Conservation (phyloP, 345 rosid species). For the Melaleuca alternifolia region DNA sequence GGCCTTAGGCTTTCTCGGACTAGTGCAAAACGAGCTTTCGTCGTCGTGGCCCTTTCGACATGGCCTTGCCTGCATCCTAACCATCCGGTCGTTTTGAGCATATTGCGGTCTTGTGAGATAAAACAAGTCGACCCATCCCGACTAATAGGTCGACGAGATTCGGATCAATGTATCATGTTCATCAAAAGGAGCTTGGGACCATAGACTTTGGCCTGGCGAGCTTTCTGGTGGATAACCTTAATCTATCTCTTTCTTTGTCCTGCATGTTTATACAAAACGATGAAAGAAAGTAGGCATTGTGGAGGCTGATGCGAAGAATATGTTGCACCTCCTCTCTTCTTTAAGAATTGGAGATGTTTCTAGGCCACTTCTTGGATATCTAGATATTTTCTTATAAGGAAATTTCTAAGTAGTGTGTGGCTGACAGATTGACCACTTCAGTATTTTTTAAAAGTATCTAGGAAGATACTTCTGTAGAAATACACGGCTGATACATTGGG, state of each 20-base stretch:
- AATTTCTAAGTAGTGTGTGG: too few relatives aligned
- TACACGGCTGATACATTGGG: fast-evolving
- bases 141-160: not conserved
- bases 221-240: not conserved
- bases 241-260: not conserved
- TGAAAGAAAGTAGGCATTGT: not conserved
- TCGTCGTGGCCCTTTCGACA: not conserved
- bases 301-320: fast-evolving
- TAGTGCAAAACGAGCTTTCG: not conserved
- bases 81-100: too few relatives aligned
- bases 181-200: not conserved
- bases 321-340: fast-evolving
- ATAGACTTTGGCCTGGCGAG: not conserved
- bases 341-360: not conserved
- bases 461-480: not conserved
- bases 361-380: not conserved
- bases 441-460: not conserved
- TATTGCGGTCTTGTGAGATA: too few relatives aligned
- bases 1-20: not conserved
- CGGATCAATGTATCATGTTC: not conserved
- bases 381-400: not conserved
- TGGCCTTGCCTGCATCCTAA: not conserved
- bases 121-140: not conserved
- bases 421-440: not conserved
- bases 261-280: not conserved